A percentile compares a stretch with the other conserved stretches of the same genome.
phyloP scores from a whole-genome alignment of 2,329 filamentous ascomycete species.

The Paracoccidioides lutzii region DNA sequence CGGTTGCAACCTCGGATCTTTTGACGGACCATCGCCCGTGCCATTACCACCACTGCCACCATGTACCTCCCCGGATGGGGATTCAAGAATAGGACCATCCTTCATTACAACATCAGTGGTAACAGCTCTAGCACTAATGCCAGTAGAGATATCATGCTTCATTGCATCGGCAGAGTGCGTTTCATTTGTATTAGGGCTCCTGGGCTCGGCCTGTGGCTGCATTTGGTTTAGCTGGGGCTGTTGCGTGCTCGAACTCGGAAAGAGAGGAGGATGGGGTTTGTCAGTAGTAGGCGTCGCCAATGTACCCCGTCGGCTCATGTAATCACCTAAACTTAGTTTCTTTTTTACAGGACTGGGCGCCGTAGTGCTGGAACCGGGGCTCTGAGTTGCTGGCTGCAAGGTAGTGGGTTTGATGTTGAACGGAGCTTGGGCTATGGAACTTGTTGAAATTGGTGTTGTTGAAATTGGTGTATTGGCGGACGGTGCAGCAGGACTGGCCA shows the following conservation, averaged over 20 bases:
- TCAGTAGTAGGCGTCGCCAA: constrained; percentile 29
- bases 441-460: constrained; percentile 19
- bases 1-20: constrained; percentile 3
- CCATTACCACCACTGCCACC: background rate
- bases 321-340: constrained; percentile 39
- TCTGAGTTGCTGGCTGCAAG: constrained; percentile 14
- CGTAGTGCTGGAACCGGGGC: constrained; percentile 20
- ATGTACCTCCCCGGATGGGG: background rate
- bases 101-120: constrained; percentile 8
- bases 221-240: constrained; percentile 1
- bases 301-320: constrained; percentile 32
- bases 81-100: constrained; percentile 1
- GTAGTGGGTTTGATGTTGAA: constrained; percentile 16
- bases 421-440: constrained; percentile 18
- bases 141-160: too few species aligned
- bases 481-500: constrained; percentile 9
- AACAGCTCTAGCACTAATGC: background rate
- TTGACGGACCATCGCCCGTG: background rate
- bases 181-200: constrained; percentile 7
- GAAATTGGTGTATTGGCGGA: constrained; percentile 17
- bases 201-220: constrained; percentile 6
- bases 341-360: constrained; percentile 39
- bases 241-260: constrained; percentile 15
- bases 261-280: constrained; percentile 24
- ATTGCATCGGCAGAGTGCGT: background rate